A percentile compares a stretch with the other conserved stretches of the same genome.
Evolutionary conservation across 1,284 basidiomycete genomes (phyloP).

Genomic region (Naganishia sp.): DNA sequence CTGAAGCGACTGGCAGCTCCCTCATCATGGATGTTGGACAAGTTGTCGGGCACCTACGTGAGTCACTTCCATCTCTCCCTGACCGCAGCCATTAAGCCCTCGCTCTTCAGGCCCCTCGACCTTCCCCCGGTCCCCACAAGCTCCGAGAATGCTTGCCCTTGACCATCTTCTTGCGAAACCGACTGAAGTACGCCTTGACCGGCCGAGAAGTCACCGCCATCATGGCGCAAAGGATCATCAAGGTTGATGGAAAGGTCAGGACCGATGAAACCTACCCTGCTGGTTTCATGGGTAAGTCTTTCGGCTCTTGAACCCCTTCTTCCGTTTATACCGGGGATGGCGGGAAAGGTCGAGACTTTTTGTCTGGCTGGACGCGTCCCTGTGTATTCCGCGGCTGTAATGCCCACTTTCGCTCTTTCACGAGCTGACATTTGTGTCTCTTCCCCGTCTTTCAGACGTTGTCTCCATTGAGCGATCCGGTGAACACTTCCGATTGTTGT

Average conservation of each 20-base stretch:
- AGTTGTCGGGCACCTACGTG: slow-evolving; percentile 96
- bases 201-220: slow-evolving; percentile 94
- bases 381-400: slow-evolving; percentile 19
- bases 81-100: slow-evolving; percentile 30
- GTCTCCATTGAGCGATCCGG: slow-evolving; percentile 97
- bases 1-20: slow-evolving; percentile 97
- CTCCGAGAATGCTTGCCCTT: slow-evolving; percentile 94
- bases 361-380: slow-evolving; percentile 30
- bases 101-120: slow-evolving; percentile 75
- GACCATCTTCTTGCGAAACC: slow-evolving; percentile 95
- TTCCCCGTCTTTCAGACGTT: slow-evolving; percentile 67
- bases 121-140: slow-evolving; percentile 98
- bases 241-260: slow-evolving; percentile 98
- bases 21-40: slow-evolving; percentile 99
- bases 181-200: slow-evolving; percentile 97
- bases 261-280: slow-evolving; percentile 96
- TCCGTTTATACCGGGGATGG: slow-evolving; percentile 10
- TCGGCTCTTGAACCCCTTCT: slow-evolving; percentile 6
- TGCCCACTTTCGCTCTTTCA: slow-evolving; percentile 22
- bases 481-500: slow-evolving; percentile 99
- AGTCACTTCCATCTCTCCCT: slow-evolving; percentile 50
- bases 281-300: slow-evolving; percentile 85
- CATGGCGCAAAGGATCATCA: slow-evolving; percentile 93
- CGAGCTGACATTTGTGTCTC: slow-evolving; percentile 25
- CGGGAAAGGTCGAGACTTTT: slow-evolving; percentile 21